phyloP scores from a whole-genome alignment of 192 early-diverging fungal genomes.

The Coemansia erecta region DNA sequence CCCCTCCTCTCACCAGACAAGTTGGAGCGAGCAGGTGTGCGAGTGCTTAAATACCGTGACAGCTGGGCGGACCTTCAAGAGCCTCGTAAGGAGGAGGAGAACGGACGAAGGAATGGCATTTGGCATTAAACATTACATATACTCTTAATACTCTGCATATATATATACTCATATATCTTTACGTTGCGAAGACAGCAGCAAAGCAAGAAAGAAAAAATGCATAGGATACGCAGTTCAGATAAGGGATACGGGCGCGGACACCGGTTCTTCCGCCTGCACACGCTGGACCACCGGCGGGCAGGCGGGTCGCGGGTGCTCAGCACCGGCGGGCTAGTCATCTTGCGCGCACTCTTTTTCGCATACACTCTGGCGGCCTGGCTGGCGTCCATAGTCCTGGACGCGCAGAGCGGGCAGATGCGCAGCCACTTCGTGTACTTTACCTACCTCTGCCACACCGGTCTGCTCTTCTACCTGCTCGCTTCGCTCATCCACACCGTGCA shows the following conservation, averaged over 20 bases:
- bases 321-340: constrained; percentile 2
- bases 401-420: constrained; percentile 12
- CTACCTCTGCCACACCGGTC: constrained; percentile 42
- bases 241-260: constrained; percentile 15
- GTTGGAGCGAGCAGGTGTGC: too few species aligned
- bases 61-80: too few species aligned
- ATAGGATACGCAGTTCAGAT: background rate
- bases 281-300: constrained; percentile 25
- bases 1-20: too few species aligned
- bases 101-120: too few species aligned
- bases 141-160: too few species aligned
- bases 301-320: constrained; percentile 20
- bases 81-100: too few species aligned
- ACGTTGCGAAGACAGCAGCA: too few species aligned
- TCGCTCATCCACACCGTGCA: constrained; percentile 24
- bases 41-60: too few species aligned
- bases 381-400: constrained; percentile 18
- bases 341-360: constrained; percentile 21
- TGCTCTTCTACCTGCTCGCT: constrained; percentile 24
- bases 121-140: too few species aligned
- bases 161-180: too few species aligned
- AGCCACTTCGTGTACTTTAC: constrained; percentile 48
- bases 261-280: constrained; percentile 18
- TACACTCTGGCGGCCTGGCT: constrained; percentile 42
- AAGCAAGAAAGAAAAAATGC: too few species aligned